Evolutionary conservation across 345 rosid genomes (phyloP).

Genomic region (Arabis alpina): DNA sequence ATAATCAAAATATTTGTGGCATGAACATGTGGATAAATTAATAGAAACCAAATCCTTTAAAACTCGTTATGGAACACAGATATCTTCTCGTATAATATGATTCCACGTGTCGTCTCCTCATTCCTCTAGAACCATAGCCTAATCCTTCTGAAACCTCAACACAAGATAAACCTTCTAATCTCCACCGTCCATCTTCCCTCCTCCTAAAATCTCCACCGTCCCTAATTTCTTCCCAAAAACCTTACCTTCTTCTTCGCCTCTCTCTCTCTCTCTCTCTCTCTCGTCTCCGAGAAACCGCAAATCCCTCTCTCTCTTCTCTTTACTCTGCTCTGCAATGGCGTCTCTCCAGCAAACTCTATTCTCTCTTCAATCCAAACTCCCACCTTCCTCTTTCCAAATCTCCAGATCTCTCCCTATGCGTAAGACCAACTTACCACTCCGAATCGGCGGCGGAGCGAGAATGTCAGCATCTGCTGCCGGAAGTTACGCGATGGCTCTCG

Average conservation of each 20-base stretch:
- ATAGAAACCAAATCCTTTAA: neutral
- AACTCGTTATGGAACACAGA: slow-evolving; percentile 20
- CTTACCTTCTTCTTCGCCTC: slow-evolving; percentile 37
- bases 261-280: no score
- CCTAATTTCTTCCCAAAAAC: slow-evolving; percentile 3
- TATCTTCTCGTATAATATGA: neutral
- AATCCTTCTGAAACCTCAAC: slow-evolving; percentile 33
- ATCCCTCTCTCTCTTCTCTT: slow-evolving; percentile 1
- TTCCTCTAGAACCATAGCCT: slow-evolving; percentile 19
- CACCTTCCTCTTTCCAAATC: slow-evolving; percentile 47
- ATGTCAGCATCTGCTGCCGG: slow-evolving; percentile 65
- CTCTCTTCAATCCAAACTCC: slow-evolving; percentile 61
- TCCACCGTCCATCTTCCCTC: slow-evolving; percentile 30
- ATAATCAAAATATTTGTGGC: no score
- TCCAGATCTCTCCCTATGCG: slow-evolving; percentile 47
- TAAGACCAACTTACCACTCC: slow-evolving; percentile 45
- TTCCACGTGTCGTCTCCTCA: slow-evolving; percentile 35
- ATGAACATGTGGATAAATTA: no score
- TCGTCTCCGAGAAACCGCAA: slow-evolving; percentile 43
- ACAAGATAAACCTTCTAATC: slow-evolving; percentile 42
- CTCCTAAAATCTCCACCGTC: slow-evolving; percentile 6
- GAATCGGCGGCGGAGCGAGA: slow-evolving; percentile 47
- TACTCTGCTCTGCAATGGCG: slow-evolving; percentile 53
- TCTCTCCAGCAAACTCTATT: slow-evolving; percentile 58
- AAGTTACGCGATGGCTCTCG: slow-evolving; percentile 82